Base-by-base conservation (phyloP, 1,284 basidiomycete genomes). In the Cystobasidium pallidum region DNA sequence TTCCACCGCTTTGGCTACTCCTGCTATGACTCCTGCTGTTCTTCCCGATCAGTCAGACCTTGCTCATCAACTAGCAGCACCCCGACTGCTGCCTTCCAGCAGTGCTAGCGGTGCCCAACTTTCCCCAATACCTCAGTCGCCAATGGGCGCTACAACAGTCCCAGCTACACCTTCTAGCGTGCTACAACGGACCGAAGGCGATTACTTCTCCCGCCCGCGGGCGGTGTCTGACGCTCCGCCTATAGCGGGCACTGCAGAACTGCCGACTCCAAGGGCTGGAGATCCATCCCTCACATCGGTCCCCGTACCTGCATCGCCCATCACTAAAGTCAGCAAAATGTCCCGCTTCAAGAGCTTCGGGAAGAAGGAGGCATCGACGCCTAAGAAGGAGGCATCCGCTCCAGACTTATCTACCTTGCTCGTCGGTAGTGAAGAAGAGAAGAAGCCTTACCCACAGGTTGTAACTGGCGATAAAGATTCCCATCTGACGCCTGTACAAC, bases 281-380 rank as follows among this genome's bases (percentile, higher is more conserved):
- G 34, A 52, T 17, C 7, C 15, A 47, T 26, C 54, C 10, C 21
- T 52, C 11, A 54, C 30, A 19, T 43, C 39, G 24, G 30, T 41
- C 28, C 54, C 55, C 17, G 62, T 32, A 21, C 36, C 45, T 66
- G 64, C 54, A 49, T 62, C 49, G 64, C 64, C 57, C 36, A 66
- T 73, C 2, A 82, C 92, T 59, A 62, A 63, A 36, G 24, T 52
- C n/a, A 59, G 54, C 61, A 71, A 71, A 21, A 92, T 92, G 86
- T 89, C 91, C 2, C 85, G 88, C 70, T 81, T 94, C 75, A 91
- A 88, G 81, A 88, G 82, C 72, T 86, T 92, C 72, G 90, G 89
- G 8, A 88, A 58, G 49, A 66, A 66, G 36, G 70, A 72, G 2
- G n/a, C n/a, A n/a, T n/a, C n/a, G n/a, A 51, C 54, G 19, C 85